These are phyloP conservation scores for Boechera stricta DNA, from an alignment of 345 rosid genomes.

Conservation along the genomic window DNA sequence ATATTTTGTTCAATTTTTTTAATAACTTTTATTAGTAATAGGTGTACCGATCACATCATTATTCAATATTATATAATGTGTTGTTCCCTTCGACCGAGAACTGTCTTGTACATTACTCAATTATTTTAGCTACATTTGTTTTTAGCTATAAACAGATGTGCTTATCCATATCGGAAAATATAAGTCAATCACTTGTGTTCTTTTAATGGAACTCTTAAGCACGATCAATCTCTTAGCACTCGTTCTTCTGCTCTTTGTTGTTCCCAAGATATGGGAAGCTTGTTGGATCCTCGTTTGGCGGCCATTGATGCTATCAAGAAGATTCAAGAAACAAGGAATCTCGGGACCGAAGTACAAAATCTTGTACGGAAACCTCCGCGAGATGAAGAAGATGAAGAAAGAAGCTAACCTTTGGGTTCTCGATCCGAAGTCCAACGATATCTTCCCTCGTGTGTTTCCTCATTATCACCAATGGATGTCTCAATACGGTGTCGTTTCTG, in stretches of 20 bases:
- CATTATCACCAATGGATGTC: conserved; percentile 21
- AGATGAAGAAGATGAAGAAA: conserved; percentile 4
- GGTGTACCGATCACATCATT: not conserved
- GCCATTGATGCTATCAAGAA: conserved; percentile 6
- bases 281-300: conserved; percentile 13
- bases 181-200: not conserved
- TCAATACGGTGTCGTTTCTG: conserved; percentile 6
- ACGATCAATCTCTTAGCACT: not conserved
- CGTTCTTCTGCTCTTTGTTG: not conserved
- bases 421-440: not conserved
- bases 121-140: not conserved
- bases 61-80: not conserved
- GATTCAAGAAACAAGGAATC: conserved; percentile 32
- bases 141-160: not conserved
- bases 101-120: not conserved
- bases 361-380: conserved; percentile 8
- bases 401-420: conserved; percentile 12
- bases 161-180: not conserved
- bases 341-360: conserved; percentile 10
- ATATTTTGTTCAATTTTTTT: not conserved
- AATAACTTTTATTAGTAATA: no score
- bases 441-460: conserved; percentile 29
- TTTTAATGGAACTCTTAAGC: not conserved
- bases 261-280: conserved; percentile 20
- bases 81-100: not conserved